phyloP scores from a whole-genome alignment of 176 grass and related monocot genomes.

The Cenchrus purpureus region DNA sequence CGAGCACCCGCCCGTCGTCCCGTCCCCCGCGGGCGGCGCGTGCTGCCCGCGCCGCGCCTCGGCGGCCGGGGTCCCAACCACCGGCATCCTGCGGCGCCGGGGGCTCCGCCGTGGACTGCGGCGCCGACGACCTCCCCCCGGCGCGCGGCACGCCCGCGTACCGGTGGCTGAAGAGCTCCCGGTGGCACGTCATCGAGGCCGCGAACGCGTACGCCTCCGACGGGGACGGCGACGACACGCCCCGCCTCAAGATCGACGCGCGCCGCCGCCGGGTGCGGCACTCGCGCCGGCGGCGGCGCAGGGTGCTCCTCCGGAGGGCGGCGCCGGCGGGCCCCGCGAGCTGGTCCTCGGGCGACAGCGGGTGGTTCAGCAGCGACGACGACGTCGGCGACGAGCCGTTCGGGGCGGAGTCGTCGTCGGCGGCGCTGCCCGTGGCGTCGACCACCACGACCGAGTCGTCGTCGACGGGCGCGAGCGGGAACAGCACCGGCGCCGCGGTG shows the following conservation, averaged over 20 bases:
- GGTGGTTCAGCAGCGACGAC: slow-evolving; percentile 83
- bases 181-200: slow-evolving; percentile 77
- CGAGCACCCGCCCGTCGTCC: background rate
- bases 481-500: slow-evolving; percentile 6
- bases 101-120: slow-evolving; percentile 29
- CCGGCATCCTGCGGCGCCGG: background rate
- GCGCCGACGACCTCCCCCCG: slow-evolving; percentile 33
- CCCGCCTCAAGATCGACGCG: slow-evolving; percentile 72
- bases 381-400: slow-evolving; percentile 34
- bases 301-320: slow-evolving; percentile 34
- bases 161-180: slow-evolving; percentile 79
- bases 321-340: slow-evolving; percentile 42
- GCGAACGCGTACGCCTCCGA: slow-evolving; percentile 30
- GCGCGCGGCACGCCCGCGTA: slow-evolving; percentile 47
- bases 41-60: slow-evolving; percentile 43
- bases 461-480: slow-evolving; percentile 38
- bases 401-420: background rate
- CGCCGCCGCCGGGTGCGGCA: slow-evolving; percentile 34
- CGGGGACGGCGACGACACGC: slow-evolving; percentile 37
- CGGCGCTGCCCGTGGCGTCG: slow-evolving; percentile 6
- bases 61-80: background rate
- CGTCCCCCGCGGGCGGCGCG: background rate
- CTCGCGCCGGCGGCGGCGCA: slow-evolving; percentile 17
- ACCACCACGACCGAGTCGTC: slow-evolving; percentile 58
- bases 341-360: slow-evolving; percentile 66